A percentile compares a stretch with the other conserved stretches of the same genome.
Evolutionary conservation across 2,329 filamentous ascomycete species (phyloP).

Genomic region (Fusarium irregulare): DNA sequence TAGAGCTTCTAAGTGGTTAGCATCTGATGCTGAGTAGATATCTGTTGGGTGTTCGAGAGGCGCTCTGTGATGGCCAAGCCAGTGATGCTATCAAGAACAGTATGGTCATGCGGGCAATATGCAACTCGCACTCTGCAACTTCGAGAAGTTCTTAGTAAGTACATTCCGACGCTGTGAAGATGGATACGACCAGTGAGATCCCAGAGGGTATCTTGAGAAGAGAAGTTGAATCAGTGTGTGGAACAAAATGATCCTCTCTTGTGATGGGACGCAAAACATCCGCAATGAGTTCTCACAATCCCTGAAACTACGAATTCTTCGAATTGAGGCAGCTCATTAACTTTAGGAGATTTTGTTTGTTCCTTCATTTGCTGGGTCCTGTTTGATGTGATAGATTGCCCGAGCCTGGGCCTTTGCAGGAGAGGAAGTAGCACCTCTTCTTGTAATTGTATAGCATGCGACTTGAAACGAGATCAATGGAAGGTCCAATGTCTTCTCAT

Average conservation of each 20-base stretch:
- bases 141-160: slow-evolving; percentile 8
- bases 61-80: slow-evolving; percentile 55
- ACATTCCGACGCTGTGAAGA: neutral
- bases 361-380: neutral
- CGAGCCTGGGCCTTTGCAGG: neutral
- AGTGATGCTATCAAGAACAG: slow-evolving; percentile 54
- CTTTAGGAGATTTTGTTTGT: neutral
- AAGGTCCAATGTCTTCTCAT: neutral
- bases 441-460: neutral
- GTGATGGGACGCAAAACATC: neutral
- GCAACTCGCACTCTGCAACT: slow-evolving; percentile 2
- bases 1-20: neutral
- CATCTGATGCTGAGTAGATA: slow-evolving; percentile 18
- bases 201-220: slow-evolving; percentile 4
- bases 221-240: neutral
- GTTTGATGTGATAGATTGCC: neutral
- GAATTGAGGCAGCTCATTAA: neutral
- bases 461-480: neutral
- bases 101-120: slow-evolving; percentile 43
- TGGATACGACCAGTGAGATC: neutral
- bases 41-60: slow-evolving; percentile 53
- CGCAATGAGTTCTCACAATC: neutral
- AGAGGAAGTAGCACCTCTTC: neutral
- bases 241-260: neutral
- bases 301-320: neutral